phyloP scores from a whole-genome alignment of 2,329 filamentous ascomycete genomes.

The Dactylellina parvicollis region DNA sequence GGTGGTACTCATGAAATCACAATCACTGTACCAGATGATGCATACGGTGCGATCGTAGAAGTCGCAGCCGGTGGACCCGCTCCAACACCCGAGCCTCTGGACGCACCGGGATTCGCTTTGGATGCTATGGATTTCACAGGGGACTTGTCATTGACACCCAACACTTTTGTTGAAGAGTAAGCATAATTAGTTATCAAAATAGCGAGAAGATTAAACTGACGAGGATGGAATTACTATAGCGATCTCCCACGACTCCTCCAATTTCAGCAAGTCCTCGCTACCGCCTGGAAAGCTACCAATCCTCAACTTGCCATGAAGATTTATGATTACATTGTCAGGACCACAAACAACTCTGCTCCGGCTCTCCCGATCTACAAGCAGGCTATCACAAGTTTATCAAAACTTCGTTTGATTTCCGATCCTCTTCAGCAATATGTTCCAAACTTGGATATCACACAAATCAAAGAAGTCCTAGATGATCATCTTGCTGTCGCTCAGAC shows the following conservation, averaged over 20 bases:
- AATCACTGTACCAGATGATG: conserved; percentile 20
- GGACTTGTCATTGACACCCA: conserved; percentile 32
- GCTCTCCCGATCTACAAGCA: conserved; percentile 50
- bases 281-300: conserved; percentile 40
- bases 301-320: conserved; percentile 36
- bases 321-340: conserved; percentile 43
- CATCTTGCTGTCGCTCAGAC: conserved; percentile 39
- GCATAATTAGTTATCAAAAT: not conserved
- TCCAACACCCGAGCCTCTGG: conserved; percentile 6
- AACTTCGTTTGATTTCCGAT: conserved; percentile 35
- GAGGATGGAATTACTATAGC: not conserved
- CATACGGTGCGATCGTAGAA: conserved; percentile 30
- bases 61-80: conserved; percentile 4
- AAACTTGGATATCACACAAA: conserved; percentile 47
- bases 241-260: conserved; percentile 50
- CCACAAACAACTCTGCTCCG: conserved; percentile 22
- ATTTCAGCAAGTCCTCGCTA: conserved; percentile 48
- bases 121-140: conserved; percentile 49
- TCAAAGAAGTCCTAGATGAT: conserved; percentile 42
- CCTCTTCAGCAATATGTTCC: conserved; percentile 50
- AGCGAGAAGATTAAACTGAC: no score
- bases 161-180: conserved; percentile 51
- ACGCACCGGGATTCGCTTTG: conserved; percentile 29
- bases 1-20: conserved; percentile 21
- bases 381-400: conserved; percentile 42